Evolutionary conservation across 2,329 filamentous ascomycete genomes (phyloP).

Genomic region (Fusarium drepaniforme): DNA sequence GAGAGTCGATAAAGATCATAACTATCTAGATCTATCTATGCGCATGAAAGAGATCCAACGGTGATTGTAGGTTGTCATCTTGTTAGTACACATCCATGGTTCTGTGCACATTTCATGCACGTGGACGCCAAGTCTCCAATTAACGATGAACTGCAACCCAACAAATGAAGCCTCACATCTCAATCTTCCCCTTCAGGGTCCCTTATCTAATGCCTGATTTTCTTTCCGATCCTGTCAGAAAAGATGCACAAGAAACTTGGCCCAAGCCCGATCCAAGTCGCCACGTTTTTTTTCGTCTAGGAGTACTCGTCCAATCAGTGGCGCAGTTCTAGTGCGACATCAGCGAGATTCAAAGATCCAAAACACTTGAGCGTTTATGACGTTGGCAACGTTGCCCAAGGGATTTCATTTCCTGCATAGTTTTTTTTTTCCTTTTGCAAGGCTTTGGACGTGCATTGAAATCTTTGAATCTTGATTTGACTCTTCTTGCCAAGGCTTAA

Average conservation of each 20-base stretch:
- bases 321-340: constrained; percentile 19
- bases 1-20: neutral
- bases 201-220: neutral
- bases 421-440: neutral
- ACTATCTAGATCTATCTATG: neutral
- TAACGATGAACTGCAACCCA: neutral
- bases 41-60: neutral
- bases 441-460: neutral
- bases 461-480: neutral
- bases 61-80: neutral
- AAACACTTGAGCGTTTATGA: constrained; percentile 36
- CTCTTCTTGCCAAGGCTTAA: neutral
- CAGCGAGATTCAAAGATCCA: constrained; percentile 27
- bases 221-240: neutral
- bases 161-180: neutral
- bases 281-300: constrained; percentile 3
- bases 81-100: neutral
- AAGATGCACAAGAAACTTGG: constrained; percentile 1
- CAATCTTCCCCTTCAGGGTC: neutral
- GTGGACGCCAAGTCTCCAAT: neutral
- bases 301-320: constrained; percentile 35
- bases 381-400: constrained; percentile 21
- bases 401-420: neutral
- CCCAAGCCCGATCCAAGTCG: neutral
- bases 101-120: neutral